Percentiles rank a stretch among this genome's conserved stretches.
phyloP scores from a whole-genome alignment of 2,329 filamentous ascomycete species.

The Penicillium freii region DNA sequence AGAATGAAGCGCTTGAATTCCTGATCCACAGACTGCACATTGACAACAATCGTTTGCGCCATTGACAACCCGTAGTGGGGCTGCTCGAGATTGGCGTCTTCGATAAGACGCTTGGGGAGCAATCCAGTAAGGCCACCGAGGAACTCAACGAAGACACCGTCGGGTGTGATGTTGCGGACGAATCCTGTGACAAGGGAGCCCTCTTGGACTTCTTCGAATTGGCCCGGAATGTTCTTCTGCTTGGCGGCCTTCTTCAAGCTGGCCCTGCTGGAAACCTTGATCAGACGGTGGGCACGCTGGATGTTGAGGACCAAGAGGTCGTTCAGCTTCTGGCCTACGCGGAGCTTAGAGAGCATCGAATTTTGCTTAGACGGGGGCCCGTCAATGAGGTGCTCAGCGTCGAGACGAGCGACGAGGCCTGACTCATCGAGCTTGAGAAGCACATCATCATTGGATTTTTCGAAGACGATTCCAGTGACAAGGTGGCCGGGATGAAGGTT shows the following conservation, averaged over 20 bases:
- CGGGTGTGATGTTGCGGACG: conserved; percentile 77
- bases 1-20: conserved; percentile 68
- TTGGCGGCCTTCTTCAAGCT: conserved; percentile 74
- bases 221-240: conserved; percentile 67
- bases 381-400: conserved; percentile 78
- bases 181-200: conserved; percentile 72
- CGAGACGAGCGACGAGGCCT: conserved; percentile 74
- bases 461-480: conserved; percentile 75
- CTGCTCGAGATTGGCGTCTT: conserved; percentile 64
- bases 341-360: conserved; percentile 74
- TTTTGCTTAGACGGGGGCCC: conserved; percentile 75
- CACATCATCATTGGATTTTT: conserved; percentile 74
- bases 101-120: conserved; percentile 74
- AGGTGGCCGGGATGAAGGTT: conserved; percentile 70
- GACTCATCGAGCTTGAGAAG: conserved; percentile 72
- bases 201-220: conserved; percentile 68
- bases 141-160: conserved; percentile 87
- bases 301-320: conserved; percentile 88
- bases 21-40: conserved; percentile 69
- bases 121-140: conserved; percentile 72
- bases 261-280: conserved; percentile 78
- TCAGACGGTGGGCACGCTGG: conserved; percentile 69
- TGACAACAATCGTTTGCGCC: conserved; percentile 71
- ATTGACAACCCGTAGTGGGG: conserved; percentile 76
- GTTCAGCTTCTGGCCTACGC: conserved; percentile 76